Conservation (phyloP, 345 rosid genomes). For the Linum lewisii region DNA sequence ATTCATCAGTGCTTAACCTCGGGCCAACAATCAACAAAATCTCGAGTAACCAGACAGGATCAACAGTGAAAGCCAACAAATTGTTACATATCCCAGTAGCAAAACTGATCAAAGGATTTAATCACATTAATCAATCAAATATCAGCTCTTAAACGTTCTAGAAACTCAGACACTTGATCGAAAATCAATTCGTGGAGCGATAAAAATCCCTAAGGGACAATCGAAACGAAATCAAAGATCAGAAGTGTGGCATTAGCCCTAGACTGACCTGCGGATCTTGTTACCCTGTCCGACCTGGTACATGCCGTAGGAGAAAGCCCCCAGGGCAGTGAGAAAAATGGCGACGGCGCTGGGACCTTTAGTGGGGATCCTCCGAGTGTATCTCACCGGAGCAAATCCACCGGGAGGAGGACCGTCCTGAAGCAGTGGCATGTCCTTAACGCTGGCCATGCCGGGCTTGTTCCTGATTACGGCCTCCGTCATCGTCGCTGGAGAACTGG, state of each 20-base stretch:
- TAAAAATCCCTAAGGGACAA: neutral
- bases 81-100: neutral
- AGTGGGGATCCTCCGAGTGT: slow-evolving; percentile 90
- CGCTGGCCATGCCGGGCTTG: slow-evolving; percentile 98
- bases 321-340: slow-evolving; percentile 67
- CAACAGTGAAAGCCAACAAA: neutral
- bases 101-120: neutral
- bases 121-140: neutral
- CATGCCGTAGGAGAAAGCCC: slow-evolving; percentile 94
- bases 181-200: neutral
- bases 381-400: slow-evolving; percentile 83
- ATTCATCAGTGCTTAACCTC: neutral
- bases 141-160: neutral
- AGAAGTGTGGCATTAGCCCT: too few relatives aligned
- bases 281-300: slow-evolving; percentile 96
- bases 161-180: neutral
- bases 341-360: slow-evolving; percentile 95
- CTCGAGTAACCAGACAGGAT: neutral
- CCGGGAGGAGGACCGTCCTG: slow-evolving; percentile 99
- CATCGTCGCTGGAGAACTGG: slow-evolving; percentile 29
- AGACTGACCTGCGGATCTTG: slow-evolving; percentile 69
- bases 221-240: neutral
- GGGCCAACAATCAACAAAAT: neutral
- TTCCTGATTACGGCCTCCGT: slow-evolving; percentile 94
- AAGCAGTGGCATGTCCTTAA: slow-evolving; percentile 90